phyloP scores from a whole-genome alignment of 805 yeast genomes.

The Brettanomyces bruxellensis region DNA sequence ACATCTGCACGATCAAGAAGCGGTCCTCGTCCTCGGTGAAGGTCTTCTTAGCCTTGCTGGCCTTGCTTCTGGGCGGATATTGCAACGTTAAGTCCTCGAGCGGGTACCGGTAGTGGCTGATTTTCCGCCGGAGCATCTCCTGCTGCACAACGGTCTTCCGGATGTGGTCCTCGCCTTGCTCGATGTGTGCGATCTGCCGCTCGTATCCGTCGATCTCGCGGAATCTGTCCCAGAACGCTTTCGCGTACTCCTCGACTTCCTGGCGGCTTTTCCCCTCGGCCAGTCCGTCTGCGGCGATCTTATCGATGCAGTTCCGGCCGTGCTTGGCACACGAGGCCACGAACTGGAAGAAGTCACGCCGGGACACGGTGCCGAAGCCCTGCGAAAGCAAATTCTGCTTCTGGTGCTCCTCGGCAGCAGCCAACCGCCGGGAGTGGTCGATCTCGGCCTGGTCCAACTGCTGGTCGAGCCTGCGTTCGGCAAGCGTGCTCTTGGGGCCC shows the following conservation, averaged over 20 bases:
- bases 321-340: constrained; percentile 64
- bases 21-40: constrained; percentile 89
- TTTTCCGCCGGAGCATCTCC: constrained; percentile 69
- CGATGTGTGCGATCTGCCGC: constrained; percentile 69
- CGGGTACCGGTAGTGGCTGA: constrained; percentile 59
- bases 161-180: constrained; percentile 81
- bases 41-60: constrained; percentile 49
- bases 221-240: constrained; percentile 73
- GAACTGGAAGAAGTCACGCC: constrained; percentile 82
- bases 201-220: constrained; percentile 85
- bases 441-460: constrained; percentile 62
- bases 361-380: constrained; percentile 78
- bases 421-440: constrained; percentile 67
- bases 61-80: constrained; percentile 44
- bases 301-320: constrained; percentile 67
- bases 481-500: constrained; percentile 31
- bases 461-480: constrained; percentile 15
- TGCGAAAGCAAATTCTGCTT: constrained; percentile 49
- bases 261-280: constrained; percentile 56
- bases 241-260: constrained; percentile 71
- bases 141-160: constrained; percentile 58
- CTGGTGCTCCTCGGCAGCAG: constrained; percentile 68
- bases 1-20: constrained; percentile 70
- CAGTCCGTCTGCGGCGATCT: constrained; percentile 72
- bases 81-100: constrained; percentile 66